Evolutionary conservation across 1,284 basidiomycete species (phyloP), one percentile per base, ranked within the genome.

Genomic region (Afroboletus lepidellus): DNA sequence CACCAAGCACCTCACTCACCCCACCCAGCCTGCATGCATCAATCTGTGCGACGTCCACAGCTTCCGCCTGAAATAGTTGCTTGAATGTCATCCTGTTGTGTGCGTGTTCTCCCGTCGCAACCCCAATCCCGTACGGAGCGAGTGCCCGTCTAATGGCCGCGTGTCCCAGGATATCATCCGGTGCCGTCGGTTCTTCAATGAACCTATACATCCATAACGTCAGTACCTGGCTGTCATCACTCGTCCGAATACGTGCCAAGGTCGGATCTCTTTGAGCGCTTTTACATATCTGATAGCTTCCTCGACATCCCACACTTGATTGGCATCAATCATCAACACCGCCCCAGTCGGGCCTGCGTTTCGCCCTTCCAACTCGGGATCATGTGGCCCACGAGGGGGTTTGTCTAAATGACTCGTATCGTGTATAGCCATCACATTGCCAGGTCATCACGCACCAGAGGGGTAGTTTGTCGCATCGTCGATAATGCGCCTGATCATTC

Each of bases 51-150:
- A 96, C 92, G 33, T 67, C 57, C 67, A 97, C 92, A 12, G 94
- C 92, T 45, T 93, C 84, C 0, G 92, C 88, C 68, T 95, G 93
- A 13, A 97, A 78, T 12, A 97, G 78, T 69, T 97, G 94, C 75
- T 97, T 97, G 81, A 97, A 97, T 8, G 89, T 80, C 81, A 96
- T 94, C 48, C 91, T 81, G 71, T 95, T 96, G 71, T 96, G 93
- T 0, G 91, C 92, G 64, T 97, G 94, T 73, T 97, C 94, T 41
- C 94, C 94, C 0, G 94, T 97, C 0, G 94, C 94, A 43, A 98
- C 94, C 42, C 92, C 92, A 57, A 97, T 94, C 4, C 87, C 85
- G 64, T 87, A 72, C 6, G 87, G 87, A 66, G 87, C 86, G 50
- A 95, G 77, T 5, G 81, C 89, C 60, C 81, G 83, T 52, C 90